phyloP scores from a whole-genome alignment of 192 early-diverging fungal species.

The Dissophora globulifera region DNA sequence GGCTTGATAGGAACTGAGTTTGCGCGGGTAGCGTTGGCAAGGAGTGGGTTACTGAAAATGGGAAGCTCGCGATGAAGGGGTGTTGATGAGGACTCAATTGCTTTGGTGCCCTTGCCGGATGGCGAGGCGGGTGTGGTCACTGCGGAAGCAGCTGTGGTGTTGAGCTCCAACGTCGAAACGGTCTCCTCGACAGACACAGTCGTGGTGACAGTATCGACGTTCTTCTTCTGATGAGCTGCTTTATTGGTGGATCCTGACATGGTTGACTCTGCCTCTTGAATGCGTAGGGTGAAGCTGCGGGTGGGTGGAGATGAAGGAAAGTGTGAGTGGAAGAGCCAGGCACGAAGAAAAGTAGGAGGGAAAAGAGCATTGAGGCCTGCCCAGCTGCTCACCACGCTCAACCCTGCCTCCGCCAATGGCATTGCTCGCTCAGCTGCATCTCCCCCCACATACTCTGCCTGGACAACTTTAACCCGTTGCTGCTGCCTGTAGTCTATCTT shows the following conservation, averaged over 20 bases:
- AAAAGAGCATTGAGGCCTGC: not conserved
- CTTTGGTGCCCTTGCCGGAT: not conserved
- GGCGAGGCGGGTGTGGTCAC: not conserved
- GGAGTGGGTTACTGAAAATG: conserved; percentile 52
- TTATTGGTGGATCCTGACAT: conserved; percentile 30
- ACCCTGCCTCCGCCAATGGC: not conserved
- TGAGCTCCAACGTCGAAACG: conserved; percentile 25
- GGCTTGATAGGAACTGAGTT: conserved; percentile 49
- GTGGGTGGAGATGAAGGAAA: no score
- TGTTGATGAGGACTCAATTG: not conserved
- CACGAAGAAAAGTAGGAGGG: not conserved
- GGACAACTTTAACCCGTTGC: no score
- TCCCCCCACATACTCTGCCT: not conserved
- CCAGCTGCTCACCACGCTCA: not conserved
- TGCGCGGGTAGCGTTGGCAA: conserved; percentile 44
- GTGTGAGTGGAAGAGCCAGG: no score
- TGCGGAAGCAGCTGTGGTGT: not conserved
- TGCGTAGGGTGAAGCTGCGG: not conserved
- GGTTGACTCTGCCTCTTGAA: not conserved
- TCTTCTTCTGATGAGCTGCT: conserved; percentile 19
- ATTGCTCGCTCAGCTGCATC: not conserved
- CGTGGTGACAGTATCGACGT: conserved; percentile 14
- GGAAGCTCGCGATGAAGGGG: conserved; percentile 33
- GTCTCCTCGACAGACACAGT: conserved; percentile 26
- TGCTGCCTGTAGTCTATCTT: no score